These are phyloP conservation scores for Leccinum pellstonianum DNA, from an alignment of 768 basidiomycete genomes.

Conservation along the genomic window DNA sequence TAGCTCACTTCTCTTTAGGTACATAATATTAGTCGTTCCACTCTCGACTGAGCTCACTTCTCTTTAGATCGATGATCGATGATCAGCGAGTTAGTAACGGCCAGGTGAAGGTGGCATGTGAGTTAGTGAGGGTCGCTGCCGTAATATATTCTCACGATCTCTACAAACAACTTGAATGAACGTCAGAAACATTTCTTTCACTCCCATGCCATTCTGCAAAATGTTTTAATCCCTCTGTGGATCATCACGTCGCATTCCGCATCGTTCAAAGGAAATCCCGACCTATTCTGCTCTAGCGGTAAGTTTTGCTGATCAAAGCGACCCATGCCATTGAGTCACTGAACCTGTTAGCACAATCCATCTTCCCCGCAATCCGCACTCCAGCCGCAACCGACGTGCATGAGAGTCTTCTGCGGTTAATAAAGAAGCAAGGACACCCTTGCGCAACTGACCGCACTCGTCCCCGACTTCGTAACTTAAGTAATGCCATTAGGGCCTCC, in stretches of 20 bases:
- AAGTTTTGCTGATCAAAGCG: not conserved
- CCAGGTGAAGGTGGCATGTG: too few species aligned
- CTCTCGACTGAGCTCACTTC: too few species aligned
- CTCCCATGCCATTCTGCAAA: not conserved
- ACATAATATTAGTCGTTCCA: too few species aligned
- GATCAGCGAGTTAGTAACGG: too few species aligned
- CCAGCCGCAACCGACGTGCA: not conserved
- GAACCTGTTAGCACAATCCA: not conserved
- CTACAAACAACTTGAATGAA: not conserved
- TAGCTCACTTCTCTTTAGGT: too few species aligned
- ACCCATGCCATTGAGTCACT: not conserved
- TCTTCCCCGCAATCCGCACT: not conserved
- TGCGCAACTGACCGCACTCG: not conserved
- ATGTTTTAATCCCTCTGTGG: not conserved
- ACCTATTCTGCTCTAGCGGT: not conserved
- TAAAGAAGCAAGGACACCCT: not conserved
- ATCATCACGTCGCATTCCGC: not conserved
- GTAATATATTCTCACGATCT: not conserved
- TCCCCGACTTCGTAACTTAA: not conserved
- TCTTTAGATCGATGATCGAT: too few species aligned
- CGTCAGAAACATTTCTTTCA: too few species aligned
- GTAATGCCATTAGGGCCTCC: not conserved
- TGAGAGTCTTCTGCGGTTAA: not conserved
- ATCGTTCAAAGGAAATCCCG: not conserved
- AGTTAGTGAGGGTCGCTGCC: too few species aligned